Evolutionary conservation across 768 basidiomycete genomes (phyloP), one percentile per base, ranked within the genome.

Genomic region (Rubroboletus pulcherrimus): DNA sequence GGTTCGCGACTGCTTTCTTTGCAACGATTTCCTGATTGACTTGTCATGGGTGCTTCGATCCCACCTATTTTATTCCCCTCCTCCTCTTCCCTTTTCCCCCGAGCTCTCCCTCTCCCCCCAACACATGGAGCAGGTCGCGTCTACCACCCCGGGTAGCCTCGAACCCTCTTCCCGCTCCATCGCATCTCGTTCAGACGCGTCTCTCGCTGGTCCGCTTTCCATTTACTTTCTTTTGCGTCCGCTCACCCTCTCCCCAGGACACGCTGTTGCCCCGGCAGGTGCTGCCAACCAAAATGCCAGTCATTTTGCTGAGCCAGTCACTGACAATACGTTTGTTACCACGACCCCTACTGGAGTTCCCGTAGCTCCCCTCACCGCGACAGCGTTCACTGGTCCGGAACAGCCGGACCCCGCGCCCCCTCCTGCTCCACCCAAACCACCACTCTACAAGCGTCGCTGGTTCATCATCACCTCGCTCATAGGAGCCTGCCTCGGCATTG

Each of bases 391-490:
- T 1, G 35, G 54, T 1, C 21, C 24, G 8, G 50, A 41, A 21
- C 43, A 46, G 41, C 21, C 37, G 2, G 49, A 55, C 35, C 48
- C 51, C 6, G 15, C 42, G 9, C 48, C 54, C 11, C 35, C 63
- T 34, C 15, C 56, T 21, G 34, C 35, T 12, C 44, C 61, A 11
- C 56, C 49, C 8, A 61, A 58, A 53, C 65, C 64, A 31, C 83
- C 82, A 14, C 77, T 86, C 53, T 86, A 84, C 73, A 85, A 81
- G 66, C 79, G 74, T 57, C 77, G 79, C 40, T 81, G 78, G 76
- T 87, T 88, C 74, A 83, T 87, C 55, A 78, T 87, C 56, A 76
- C 78, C 30, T 74, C 76, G 50, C 64, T 82, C 57, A 74, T 87
- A 30, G 63, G 75, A 4, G 69, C 77, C 17, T 76, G 79, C 6